phyloP scores from a whole-genome alignment of 805 yeast species.

The Ogataea paraovalis region DNA sequence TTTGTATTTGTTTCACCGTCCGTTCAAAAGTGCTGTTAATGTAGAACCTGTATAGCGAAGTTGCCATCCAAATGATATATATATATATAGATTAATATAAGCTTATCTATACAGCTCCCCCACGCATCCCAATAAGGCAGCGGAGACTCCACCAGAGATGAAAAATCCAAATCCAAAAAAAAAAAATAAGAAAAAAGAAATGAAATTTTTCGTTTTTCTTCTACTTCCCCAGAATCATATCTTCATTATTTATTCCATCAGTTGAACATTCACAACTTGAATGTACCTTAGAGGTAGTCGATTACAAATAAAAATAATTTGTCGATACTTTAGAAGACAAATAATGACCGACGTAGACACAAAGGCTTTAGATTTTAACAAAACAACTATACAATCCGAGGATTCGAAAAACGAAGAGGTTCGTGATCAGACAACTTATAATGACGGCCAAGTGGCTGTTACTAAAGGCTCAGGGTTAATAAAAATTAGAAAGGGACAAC shows the following conservation, averaged over 20 bases:
- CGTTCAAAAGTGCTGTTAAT: too few species aligned
- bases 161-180: neutral
- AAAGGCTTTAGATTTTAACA: neutral
- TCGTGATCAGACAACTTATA: conserved; percentile 10
- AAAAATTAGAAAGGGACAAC: conserved; percentile 63
- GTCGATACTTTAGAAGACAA: neutral
- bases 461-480: conserved; percentile 43
- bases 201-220: neutral
- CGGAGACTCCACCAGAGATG: neutral
- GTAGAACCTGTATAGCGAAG: too few species aligned
- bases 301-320: too few species aligned
- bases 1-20: too few species aligned
- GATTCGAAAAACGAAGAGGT: neutral
- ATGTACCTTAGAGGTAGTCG: too few species aligned
- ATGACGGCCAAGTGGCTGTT: conserved; percentile 41
- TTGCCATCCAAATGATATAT: too few species aligned
- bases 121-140: neutral
- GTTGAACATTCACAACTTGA: too few species aligned
- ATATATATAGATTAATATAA: too few species aligned
- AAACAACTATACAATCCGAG: neutral
- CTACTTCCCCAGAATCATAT: neutral
- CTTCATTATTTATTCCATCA: too few species aligned
- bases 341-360: neutral
- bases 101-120: too few species aligned
- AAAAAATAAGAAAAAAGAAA: neutral